Conservation (phyloP, 345 rosid species). For the Arabidopsis arenosa region DNA sequence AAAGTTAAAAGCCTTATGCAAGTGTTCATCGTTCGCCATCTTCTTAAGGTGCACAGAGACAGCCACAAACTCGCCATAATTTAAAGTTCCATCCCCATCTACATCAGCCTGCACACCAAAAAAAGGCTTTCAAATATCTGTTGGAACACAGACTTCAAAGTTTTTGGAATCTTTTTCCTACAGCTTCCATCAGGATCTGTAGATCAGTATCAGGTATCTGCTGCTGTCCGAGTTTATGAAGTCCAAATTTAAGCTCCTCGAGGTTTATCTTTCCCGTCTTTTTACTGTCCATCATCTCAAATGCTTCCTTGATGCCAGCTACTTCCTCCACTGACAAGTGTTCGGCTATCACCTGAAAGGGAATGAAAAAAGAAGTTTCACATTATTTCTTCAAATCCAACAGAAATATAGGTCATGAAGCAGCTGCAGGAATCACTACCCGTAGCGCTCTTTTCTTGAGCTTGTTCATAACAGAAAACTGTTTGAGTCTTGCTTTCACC, state of each 20-base stretch:
- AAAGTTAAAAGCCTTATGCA: constrained; percentile 85
- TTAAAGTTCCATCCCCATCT: constrained; percentile 81
- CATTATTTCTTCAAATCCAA: neutral
- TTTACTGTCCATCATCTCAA: constrained; percentile 73
- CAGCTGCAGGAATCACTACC: constrained; percentile 48
- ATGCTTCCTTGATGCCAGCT: constrained; percentile 89
- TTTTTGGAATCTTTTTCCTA: constrained; percentile 48
- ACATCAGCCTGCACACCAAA: constrained; percentile 70
- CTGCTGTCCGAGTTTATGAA: constrained; percentile 84
- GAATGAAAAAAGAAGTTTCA: neutral
- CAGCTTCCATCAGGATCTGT: constrained; percentile 87
- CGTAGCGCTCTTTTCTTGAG: constrained; percentile 90
- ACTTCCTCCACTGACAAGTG: constrained; percentile 92
- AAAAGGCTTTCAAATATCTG: neutral
- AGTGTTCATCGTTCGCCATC: constrained; percentile 90
- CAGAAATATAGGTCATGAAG: neutral
- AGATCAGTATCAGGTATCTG: constrained; percentile 77
- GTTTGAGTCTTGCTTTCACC: constrained; percentile 88
- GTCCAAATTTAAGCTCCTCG: constrained; percentile 74
- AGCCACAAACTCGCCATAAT: constrained; percentile 87
- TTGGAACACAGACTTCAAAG: constrained; percentile 10
- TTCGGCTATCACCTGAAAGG: constrained; percentile 82
- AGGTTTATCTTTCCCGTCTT: constrained; percentile 73
- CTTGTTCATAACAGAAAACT: constrained; percentile 92
- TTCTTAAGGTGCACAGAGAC: constrained; percentile 82